Base-by-base conservation (phyloP, 2,329 filamentous ascomycete species). In the Cercospora nicotianae region DNA sequence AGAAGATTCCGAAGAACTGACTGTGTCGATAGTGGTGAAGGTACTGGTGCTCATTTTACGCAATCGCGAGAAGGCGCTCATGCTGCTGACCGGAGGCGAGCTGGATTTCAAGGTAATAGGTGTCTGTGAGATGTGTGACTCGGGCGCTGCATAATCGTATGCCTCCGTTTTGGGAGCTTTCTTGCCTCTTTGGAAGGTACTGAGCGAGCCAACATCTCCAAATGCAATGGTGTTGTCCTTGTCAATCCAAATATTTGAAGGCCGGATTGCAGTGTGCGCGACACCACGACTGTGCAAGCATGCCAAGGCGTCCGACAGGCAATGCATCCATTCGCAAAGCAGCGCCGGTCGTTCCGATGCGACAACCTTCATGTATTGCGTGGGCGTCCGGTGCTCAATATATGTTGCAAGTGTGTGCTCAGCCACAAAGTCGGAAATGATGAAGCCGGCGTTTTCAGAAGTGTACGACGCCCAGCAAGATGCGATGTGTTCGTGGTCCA, bases 321-420 rank as follows among this genome's bases (percentile, higher is more conserved):
- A 93, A 74, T 91, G 87, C 74, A 93, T 86, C 91, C 91, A 93
- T 76, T 91, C 89, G 75, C 92, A 82, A 5, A 92, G 77, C 16
- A 90, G 80, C 57, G 83, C 80, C 36, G 88, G 84, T 28, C 89
- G 83, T 48, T 86, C 84, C 61, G 83, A 81, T 75, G 91, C 90
- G 3, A 86, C 74, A 10, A 92, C 77, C 63, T 84, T 86, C 73
- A 90, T 89, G 76, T 90, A 85, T 23, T 86, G 85, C 23, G 84
- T 80, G 2, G 90, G 88, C 5, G 86, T 86, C 3, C 83, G 77
- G 62, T 86, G 87, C 16, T 87, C 83, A 67, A 93, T 83, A 77
- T 92, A 90, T 0, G 87, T 86, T 73, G 87, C 89, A 42, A 93
- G 83, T 16, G 83, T 91, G 72, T 86, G 87, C 70, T 92, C 90